phyloP scores from a whole-genome alignment of 352 stramenopile genomes.

The Phytophthora megakarya region DNA sequence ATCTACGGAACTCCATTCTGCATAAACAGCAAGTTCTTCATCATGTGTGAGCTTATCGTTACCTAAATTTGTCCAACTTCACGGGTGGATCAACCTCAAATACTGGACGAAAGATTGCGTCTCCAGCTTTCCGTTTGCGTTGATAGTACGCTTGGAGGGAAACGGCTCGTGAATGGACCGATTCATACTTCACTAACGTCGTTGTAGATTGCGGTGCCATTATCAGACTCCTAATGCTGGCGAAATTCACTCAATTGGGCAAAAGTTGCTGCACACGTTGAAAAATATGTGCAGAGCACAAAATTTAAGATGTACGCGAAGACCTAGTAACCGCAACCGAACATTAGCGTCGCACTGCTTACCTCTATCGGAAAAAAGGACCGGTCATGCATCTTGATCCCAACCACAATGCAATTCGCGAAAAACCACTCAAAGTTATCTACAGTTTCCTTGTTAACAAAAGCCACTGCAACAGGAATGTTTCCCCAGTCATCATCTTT shows the following conservation, averaged over 20 bases:
- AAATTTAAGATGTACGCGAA: background rate
- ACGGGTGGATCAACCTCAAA: slow-evolving; percentile 10
- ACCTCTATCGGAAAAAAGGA: slow-evolving; percentile 7
- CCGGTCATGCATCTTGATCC: slow-evolving; percentile 6
- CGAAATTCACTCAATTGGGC: no score
- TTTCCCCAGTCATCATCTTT: slow-evolving; percentile 10
- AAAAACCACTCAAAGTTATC: slow-evolving; percentile 25
- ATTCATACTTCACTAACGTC: slow-evolving; percentile 2
- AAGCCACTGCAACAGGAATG: background rate
- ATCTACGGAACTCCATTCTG: background rate
- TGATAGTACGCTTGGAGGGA: background rate
- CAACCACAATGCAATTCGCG: slow-evolving; percentile 3
- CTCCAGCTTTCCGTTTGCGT: background rate
- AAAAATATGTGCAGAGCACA: no score
- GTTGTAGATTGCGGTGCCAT: slow-evolving; percentile 4
- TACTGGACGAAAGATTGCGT: background rate
- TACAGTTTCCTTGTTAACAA: slow-evolving; percentile 7
- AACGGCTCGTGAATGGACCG: background rate
- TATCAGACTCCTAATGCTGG: background rate
- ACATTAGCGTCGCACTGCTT: slow-evolving; percentile 13
- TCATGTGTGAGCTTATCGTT: slow-evolving; percentile 1
- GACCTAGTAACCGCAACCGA: background rate
- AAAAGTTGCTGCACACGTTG: no score
- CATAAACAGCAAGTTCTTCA: background rate
- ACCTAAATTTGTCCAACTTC: slow-evolving; percentile 13